Evolutionary conservation across 495 filamentous ascomycete genomes (phyloP), one percentile per base, ranked within the genome.

Genomic region (Staphylotrichum tortipilum): DNA sequence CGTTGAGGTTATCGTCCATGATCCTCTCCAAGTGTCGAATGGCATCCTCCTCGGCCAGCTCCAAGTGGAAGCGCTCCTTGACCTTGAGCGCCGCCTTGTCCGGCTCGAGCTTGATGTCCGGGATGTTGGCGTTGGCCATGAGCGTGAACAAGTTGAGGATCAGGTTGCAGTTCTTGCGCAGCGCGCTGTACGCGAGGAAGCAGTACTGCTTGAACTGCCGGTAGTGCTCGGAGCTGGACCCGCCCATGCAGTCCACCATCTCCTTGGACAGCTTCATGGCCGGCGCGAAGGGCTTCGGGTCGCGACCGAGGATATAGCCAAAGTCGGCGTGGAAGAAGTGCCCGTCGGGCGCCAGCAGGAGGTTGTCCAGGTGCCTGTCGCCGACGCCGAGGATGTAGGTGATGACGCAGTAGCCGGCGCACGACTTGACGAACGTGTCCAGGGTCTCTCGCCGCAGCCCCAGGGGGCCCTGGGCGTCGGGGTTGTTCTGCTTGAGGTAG

Each of bases 261-360:
- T 99, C 92, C 58, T 89, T 88, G 67, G 85, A 88, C 18, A 99
- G 79, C 59, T 99, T 99, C 83, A 99, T 94, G 52, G 86, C 82
- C 1, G 92, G 92, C 2, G 92, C 89, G 60, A 97, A 96, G 3
- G 92, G 92, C 57, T 99, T 99, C 2, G 92, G 92, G 58, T 99
- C 92, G 17, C 92, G 88, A 29, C 92, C 92, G 8, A 99, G 84
- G 53, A 99, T 97, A 69, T 90, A 99, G 29, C 94, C 91, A 56
- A 99, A 97, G 60, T 97, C 92, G 26, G 87, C 88, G 66, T 99
- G 92, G 78, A 99, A 97, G 71, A 99, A 99, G 62, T 91, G 87
- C 4, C 86, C 92, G 57, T 88, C 83, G 11, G 94, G 91, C 0
- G 89, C 77, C 8, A 99, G 78, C 29, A 97, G 83, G 6, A 99